A percentile compares a stretch with the other conserved stretches of the same genome.
Evolutionary conservation across 352 stramenopile species (phyloP).

Genomic region (Phytophthora quininea): DNA sequence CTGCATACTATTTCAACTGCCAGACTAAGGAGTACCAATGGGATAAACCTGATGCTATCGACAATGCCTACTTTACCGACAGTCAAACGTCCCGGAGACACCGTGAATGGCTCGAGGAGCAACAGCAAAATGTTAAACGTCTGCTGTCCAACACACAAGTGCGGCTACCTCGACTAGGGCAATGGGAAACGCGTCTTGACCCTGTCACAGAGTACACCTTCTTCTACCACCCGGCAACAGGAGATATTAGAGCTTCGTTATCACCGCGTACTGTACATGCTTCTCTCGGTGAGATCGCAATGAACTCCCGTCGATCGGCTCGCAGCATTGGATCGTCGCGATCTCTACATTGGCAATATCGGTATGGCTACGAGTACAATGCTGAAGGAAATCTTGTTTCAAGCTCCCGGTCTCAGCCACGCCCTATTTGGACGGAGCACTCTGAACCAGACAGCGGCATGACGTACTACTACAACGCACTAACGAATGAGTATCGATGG

Average conservation of each 20-base stretch:
- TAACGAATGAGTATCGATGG: conserved; percentile 83
- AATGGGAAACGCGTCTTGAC: conserved; percentile 76
- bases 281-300: conserved; percentile 27
- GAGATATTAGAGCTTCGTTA: conserved; percentile 56
- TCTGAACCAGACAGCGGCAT: conserved; percentile 49
- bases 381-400: conserved; percentile 40
- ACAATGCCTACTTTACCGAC: conserved; percentile 45
- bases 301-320: conserved; percentile 29
- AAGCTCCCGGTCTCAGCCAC: conserved; percentile 25
- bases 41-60: conserved; percentile 51
- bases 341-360: conserved; percentile 77
- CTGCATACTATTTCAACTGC: conserved; percentile 80
- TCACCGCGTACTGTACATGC: conserved; percentile 62
- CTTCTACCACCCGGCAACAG: conserved; percentile 64
- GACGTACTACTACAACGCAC: conserved; percentile 73
- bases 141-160: conserved; percentile 43
- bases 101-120: conserved; percentile 54
- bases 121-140: conserved; percentile 41
- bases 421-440: conserved; percentile 74
- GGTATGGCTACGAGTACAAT: conserved; percentile 76
- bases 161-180: conserved; percentile 36
- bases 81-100: conserved; percentile 48
- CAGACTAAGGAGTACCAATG: conserved; percentile 79
- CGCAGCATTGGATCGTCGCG: conserved; percentile 34
- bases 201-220: conserved; percentile 65